Conservation (phyloP, 202 grass and related monocot genomes). For the Zizania palustris region DNA sequence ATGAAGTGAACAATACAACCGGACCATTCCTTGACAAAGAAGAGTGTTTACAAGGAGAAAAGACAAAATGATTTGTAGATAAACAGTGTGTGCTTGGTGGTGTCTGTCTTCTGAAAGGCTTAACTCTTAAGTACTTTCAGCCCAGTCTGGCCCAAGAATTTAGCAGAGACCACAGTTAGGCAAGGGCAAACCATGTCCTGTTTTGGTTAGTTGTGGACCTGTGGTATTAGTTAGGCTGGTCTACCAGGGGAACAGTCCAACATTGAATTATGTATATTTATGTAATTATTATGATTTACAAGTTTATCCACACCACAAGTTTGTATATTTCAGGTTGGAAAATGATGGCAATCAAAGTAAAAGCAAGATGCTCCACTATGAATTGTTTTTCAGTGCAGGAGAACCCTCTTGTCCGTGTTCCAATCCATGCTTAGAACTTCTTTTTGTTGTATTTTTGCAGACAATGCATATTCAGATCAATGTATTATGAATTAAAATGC, state of each 20-base stretch:
- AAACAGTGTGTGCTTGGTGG: background rate
- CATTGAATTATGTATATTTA: background rate
- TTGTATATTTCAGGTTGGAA: background rate
- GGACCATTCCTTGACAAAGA: conserved; percentile 8
- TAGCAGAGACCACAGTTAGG: background rate
- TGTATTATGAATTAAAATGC: no score
- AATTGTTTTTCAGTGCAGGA: background rate
- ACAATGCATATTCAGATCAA: no score
- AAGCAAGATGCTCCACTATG: background rate
- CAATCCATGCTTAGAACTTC: no score
- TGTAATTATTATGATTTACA: background rate
- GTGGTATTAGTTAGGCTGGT: background rate
- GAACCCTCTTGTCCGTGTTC: no score
- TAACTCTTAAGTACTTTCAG: background rate
- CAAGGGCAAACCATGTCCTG: background rate
- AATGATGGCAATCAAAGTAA: background rate
- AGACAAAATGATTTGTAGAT: conserved; percentile 14
- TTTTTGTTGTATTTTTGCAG: no score
- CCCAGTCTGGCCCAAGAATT: background rate
- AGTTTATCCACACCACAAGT: background rate
- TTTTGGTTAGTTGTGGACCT: background rate
- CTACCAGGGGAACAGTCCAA: background rate
- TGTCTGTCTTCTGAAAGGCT: background rate
- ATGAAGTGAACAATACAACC: conserved; percentile 32
- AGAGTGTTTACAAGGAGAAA: background rate